Conservation (phyloP, 441 rosid species). For the Codiaeum variegatum region DNA sequence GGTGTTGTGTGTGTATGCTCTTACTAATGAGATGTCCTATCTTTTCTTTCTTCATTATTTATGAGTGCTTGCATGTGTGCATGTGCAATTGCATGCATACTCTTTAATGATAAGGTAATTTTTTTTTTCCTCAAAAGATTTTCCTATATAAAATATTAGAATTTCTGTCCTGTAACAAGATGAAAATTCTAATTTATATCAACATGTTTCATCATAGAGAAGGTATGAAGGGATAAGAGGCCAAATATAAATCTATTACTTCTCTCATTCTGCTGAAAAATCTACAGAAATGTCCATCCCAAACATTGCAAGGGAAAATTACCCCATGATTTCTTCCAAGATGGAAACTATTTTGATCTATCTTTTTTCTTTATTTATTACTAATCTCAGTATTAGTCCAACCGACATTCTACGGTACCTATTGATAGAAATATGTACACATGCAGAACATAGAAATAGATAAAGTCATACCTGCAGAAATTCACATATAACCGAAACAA, state of each 20-base stretch:
- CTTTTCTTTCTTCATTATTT: too few species aligned
- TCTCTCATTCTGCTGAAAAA: not conserved
- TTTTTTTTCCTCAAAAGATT: too few species aligned
- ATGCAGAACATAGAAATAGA: constrained; percentile 29
- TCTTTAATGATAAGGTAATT: too few species aligned
- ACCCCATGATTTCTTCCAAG: not conserved
- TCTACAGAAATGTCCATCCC: not conserved
- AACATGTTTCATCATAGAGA: not conserved
- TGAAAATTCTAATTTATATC: too few species aligned
- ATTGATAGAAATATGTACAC: not conserved
- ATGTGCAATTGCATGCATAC: too few species aligned
- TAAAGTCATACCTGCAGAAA: constrained; percentile 84
- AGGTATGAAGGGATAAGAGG: not conserved
- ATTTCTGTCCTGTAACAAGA: too few species aligned
- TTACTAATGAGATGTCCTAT: too few species aligned
- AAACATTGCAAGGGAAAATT: not conserved
- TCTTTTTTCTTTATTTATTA: not conserved
- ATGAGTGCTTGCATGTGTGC: too few species aligned
- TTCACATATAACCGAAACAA: constrained; percentile 88
- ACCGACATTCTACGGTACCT: not conserved
- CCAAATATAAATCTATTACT: not conserved
- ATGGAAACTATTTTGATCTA: not conserved
- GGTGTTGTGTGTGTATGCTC: too few species aligned
- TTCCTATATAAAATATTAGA: too few species aligned
- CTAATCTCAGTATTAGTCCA: not conserved